Evolutionary conservation across 2,329 filamentous ascomycete genomes (phyloP).

Genomic region (Leptographium procerum): DNA sequence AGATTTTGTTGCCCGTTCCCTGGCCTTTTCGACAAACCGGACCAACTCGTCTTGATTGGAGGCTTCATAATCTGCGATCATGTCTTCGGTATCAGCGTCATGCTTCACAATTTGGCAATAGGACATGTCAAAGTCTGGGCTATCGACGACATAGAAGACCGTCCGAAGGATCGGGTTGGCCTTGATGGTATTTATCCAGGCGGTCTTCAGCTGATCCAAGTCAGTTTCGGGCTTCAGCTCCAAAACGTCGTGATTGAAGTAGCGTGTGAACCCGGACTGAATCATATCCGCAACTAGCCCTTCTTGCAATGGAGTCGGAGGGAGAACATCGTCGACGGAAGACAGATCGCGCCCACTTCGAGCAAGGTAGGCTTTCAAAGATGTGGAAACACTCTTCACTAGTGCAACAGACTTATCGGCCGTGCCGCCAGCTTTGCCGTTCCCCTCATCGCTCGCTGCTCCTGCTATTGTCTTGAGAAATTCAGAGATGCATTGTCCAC

Average conservation of each 20-base stretch:
- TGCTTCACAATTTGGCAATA: constrained; percentile 36
- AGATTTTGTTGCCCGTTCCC: constrained; percentile 22
- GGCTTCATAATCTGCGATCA: constrained; percentile 16
- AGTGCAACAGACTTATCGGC: not conserved
- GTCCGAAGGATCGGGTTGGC: constrained; percentile 64
- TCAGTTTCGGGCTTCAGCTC: constrained; percentile 46
- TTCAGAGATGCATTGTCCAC: constrained; percentile 51
- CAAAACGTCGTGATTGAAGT: constrained; percentile 78
- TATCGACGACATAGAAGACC: constrained; percentile 54
- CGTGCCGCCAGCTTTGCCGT: not conserved
- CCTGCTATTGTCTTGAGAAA: constrained; percentile 32
- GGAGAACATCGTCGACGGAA: constrained; percentile 49
- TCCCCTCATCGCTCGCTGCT: not conserved
- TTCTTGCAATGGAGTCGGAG: constrained; percentile 75
- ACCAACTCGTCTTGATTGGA: constrained; percentile 22
- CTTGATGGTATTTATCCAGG: constrained; percentile 50
- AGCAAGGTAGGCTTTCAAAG: constrained; percentile 27
- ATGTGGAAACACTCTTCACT: constrained; percentile 3
- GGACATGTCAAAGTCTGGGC: constrained; percentile 39
- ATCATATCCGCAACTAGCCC: constrained; percentile 77
- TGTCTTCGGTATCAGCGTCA: not conserved
- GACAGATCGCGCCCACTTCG: constrained; percentile 22
- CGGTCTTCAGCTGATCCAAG: constrained; percentile 39
- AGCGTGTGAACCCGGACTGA: constrained; percentile 58
- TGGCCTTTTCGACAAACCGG: constrained; percentile 25